phyloP scores from a whole-genome alignment of 352 stramenopile genomes.

The Phytophthora ramorum region DNA sequence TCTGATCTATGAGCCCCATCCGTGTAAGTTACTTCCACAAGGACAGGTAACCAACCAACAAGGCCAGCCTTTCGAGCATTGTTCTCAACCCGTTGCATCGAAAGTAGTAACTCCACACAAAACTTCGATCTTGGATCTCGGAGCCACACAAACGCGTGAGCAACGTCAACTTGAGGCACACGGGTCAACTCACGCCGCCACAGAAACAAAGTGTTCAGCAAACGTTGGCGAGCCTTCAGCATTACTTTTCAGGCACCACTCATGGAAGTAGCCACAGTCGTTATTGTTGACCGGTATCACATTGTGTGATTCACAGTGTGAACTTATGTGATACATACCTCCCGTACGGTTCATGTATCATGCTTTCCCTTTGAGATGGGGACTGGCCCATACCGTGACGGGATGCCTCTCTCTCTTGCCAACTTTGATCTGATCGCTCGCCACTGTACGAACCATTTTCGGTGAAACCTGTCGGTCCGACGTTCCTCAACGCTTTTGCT shows the following conservation, averaged over 20 bases:
- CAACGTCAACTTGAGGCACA: conserved; percentile 14
- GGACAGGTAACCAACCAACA: conserved; percentile 14
- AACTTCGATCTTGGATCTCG: background rate
- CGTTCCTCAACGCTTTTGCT: background rate
- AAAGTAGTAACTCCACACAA: conserved; percentile 1
- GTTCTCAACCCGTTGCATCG: background rate
- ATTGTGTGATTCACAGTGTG: no score
- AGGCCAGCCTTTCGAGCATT: background rate
- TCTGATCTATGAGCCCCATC: conserved; percentile 16
- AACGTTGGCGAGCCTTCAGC: background rate
- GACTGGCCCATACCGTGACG: background rate
- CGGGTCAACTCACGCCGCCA: conserved; percentile 5
- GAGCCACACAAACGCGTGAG: background rate
- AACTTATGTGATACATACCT: no score
- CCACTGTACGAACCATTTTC: background rate
- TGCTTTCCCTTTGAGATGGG: conserved; percentile 10
- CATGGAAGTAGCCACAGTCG: background rate
- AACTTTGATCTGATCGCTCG: background rate
- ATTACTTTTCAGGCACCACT: background rate
- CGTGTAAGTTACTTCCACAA: conserved; percentile 7
- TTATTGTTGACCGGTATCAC: conserved; percentile 8
- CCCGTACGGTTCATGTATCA: background rate
- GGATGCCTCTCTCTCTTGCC: conserved; percentile 1
- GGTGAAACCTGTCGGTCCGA: conserved; percentile 1
- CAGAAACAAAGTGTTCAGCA: conserved; percentile 6